Percentiles rank a stretch among this genome's conserved stretches.
phyloP scores from a whole-genome alignment of 148 eudicot genomes.

The Camellia japonica region DNA sequence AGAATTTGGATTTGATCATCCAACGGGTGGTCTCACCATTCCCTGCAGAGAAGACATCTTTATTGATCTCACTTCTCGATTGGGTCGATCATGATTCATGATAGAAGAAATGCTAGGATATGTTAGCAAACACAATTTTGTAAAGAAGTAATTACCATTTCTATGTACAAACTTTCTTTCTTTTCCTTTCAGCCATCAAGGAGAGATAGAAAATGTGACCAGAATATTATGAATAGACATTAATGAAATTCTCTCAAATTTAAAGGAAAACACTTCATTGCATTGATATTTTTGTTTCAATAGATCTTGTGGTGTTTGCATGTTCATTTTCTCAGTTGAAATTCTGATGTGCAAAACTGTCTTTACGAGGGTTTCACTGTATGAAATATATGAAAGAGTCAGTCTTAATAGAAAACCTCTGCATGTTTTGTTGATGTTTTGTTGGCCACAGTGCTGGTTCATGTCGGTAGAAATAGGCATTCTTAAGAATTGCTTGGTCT shows the following conservation, averaged over 20 bases:
- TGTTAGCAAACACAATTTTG: not conserved
- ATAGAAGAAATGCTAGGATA: not conserved
- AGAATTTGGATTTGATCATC: conserved; percentile 46
- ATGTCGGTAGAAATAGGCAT: too few species aligned
- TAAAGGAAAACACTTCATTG: not conserved
- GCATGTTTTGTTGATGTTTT: too few species aligned
- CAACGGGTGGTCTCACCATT: conserved; percentile 62
- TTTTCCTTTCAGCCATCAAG: not conserved
- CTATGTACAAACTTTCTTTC: not conserved
- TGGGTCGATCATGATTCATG: conserved; percentile 8
- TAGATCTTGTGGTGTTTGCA: not conserved
- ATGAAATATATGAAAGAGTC: too few species aligned
- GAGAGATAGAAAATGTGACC: not conserved
- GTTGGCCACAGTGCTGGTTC: too few species aligned
- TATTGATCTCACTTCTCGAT: conserved; percentile 26
- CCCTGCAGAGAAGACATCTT: conserved; percentile 58
- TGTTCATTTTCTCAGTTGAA: too few species aligned
- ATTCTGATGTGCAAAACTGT: too few species aligned
- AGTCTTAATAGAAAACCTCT: too few species aligned
- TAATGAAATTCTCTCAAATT: too few species aligned
- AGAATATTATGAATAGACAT: not conserved
- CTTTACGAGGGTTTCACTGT: too few species aligned
- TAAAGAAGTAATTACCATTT: not conserved
- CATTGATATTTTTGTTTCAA: conserved; percentile 4
- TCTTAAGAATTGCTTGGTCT: too few species aligned